Base-by-base conservation (phyloP, 345 rosid species). In the Populus ilicifolia region DNA sequence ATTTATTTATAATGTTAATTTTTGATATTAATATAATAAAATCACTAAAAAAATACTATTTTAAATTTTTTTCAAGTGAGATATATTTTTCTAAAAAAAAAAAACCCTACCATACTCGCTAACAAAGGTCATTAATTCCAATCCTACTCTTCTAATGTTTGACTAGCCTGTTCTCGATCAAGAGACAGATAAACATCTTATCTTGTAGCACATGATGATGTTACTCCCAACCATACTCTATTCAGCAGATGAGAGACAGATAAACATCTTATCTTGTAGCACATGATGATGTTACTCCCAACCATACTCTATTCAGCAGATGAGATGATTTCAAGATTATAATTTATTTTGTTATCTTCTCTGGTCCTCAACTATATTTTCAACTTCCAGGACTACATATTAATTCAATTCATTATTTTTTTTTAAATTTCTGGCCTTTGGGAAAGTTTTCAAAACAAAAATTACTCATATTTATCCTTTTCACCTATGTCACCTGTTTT, bases 1-100 rank as follows among this genome's bases (percentile, higher is more conserved):
- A 36, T 36, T 36, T 5, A 38, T 5, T 8, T 39, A 8, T 7
- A 1, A 30, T 39, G 8, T 39, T 39, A 8, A 41, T 41, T 41
- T 41, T 41, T 2, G 0, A 8, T 0, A 41, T 41, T 11, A 41
- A 0, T 0, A 0, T 1, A 39, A 8, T 10, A 39, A 8, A 8
- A 11, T 41, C n/a, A n/a, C n/a, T n/a, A n/a, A n/a, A n/a, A n/a
- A n/a, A n/a, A n/a, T n/a, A n/a, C n/a, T n/a, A n/a, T n/a, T n/a
- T n/a, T n/a, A n/a, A n/a, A n/a, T n/a, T n/a, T n/a, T n/a, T n/a
- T n/a, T n/a, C n/a, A n/a, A n/a, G n/a, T n/a, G n/a, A n/a, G n/a
- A n/a, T n/a, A n/a, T n/a, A n/a, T n/a, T n/a, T n/a, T n/a, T n/a
- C n/a, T n/a, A n/a, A n/a, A n/a, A n/a, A n/a, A n/a, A 39, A 8